These are phyloP conservation scores for Teunomyces panamensis DNA, from an alignment of 805 yeast species.

Conservation along the genomic window DNA sequence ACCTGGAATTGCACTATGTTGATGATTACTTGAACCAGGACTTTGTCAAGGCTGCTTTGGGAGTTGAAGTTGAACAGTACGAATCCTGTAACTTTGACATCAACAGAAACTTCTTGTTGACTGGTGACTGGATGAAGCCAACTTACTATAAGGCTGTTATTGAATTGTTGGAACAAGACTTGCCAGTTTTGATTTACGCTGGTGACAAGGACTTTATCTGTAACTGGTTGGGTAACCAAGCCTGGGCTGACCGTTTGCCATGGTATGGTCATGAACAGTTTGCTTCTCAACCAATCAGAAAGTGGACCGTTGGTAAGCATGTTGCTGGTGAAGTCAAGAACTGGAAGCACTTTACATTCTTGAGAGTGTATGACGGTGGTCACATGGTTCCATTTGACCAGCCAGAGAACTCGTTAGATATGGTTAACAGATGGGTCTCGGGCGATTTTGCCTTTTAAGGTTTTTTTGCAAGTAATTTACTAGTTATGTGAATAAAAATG, in stretches of 20 bases:
- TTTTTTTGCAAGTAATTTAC: neutral
- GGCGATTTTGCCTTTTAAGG: slow-evolving; percentile 14
- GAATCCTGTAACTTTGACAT: slow-evolving; percentile 76
- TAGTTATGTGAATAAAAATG: neutral
- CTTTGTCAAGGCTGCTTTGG: slow-evolving; percentile 75
- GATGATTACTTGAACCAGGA: slow-evolving; percentile 76
- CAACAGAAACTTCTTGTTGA: slow-evolving; percentile 73
- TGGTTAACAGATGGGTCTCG: slow-evolving; percentile 23
- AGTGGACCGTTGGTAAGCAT: slow-evolving; percentile 41
- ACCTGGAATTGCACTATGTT: slow-evolving; percentile 71
- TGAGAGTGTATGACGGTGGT: slow-evolving; percentile 23
- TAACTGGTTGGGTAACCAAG: slow-evolving; percentile 89
- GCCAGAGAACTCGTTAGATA: slow-evolving; percentile 19
- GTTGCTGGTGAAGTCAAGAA: slow-evolving; percentile 37
- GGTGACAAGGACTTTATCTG: slow-evolving; percentile 93
- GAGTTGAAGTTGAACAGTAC: slow-evolving; percentile 83
- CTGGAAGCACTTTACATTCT: slow-evolving; percentile 21
- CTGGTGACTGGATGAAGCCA: slow-evolving; percentile 93
- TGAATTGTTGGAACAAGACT: slow-evolving; percentile 59
- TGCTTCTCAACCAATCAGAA: slow-evolving; percentile 35
- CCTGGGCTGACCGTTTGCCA: slow-evolving; percentile 68
- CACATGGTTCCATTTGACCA: slow-evolving; percentile 27
- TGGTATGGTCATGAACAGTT: slow-evolving; percentile 61
- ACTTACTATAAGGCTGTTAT: slow-evolving; percentile 53
- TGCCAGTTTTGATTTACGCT: slow-evolving; percentile 87